Conservation (phyloP, 2,329 filamentous ascomycete species). For the Curvularia lunata region DNA sequence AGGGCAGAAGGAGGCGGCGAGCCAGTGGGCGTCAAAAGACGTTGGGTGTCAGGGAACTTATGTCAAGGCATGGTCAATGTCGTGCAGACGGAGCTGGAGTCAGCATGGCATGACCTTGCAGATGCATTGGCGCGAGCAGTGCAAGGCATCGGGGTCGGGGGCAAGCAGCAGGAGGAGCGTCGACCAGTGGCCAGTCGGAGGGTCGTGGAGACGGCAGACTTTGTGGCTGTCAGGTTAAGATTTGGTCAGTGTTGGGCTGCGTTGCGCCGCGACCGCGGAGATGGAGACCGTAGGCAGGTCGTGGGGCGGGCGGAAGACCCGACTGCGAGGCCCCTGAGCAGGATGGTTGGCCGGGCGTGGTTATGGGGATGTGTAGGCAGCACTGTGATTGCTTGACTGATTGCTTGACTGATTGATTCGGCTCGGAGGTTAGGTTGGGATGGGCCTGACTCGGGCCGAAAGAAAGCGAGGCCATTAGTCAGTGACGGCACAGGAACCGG, state of each 20-base stretch:
- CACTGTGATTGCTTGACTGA: background rate
- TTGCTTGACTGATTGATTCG: conserved; percentile 15
- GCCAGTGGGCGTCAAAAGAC: background rate
- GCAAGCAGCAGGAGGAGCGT: no score
- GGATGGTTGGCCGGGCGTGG: conserved; percentile 15
- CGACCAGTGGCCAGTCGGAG: no score
- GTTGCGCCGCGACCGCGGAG: conserved; percentile 27
- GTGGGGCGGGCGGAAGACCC: conserved; percentile 29
- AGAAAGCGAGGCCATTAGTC: conserved; percentile 16
- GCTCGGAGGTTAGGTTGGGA: conserved; percentile 11
- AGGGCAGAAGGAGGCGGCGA: background rate
- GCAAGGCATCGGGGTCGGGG: conserved; percentile 1
- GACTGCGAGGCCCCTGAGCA: conserved; percentile 22
- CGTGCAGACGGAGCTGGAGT: conserved; percentile 1
- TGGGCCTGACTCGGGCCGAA: conserved; percentile 27
- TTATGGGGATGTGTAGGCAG: background rate
- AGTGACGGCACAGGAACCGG: conserved; percentile 15
- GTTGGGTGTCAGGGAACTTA: background rate
- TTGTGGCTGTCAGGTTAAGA: conserved; percentile 23
- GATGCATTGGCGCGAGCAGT: conserved; percentile 9
- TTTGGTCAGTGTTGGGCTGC: conserved; percentile 33
- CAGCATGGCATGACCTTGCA: background rate
- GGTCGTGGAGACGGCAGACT: background rate
- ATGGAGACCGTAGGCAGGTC: conserved; percentile 23
- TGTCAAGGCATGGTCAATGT: conserved; percentile 2